A percentile compares a stretch with the other conserved stretches of the same genome.
phyloP scores from a whole-genome alignment of 352 stramenopile genomes.

The Globisporangium echinulatum region DNA sequence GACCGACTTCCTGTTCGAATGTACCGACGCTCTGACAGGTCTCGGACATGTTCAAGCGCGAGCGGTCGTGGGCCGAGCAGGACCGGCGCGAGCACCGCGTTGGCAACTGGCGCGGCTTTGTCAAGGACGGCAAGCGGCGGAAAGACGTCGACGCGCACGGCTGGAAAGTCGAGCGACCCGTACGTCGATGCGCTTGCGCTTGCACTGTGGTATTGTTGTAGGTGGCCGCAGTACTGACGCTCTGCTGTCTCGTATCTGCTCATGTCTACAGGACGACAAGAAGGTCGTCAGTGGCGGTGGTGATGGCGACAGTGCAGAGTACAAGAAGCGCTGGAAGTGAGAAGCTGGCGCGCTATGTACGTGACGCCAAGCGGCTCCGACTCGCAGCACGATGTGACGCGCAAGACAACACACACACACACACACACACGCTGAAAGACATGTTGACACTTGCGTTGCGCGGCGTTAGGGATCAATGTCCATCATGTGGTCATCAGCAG shows the following conservation, averaged over 20 bases:
- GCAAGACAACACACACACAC: slow-evolving; percentile 1
- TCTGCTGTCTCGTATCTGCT: background rate
- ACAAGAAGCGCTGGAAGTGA: slow-evolving; percentile 82
- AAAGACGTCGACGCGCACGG: slow-evolving; percentile 54
- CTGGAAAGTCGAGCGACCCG: slow-evolving; percentile 60
- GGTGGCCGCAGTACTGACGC: background rate
- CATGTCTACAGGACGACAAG: slow-evolving; percentile 28
- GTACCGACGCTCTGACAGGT: slow-evolving; percentile 9
- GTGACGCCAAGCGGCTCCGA: background rate
- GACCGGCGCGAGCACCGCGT: slow-evolving; percentile 76
- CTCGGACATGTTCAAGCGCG: slow-evolving; percentile 58
- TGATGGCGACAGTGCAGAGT: slow-evolving; percentile 56
- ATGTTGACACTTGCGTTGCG: too few relatives aligned
- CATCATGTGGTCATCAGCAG: slow-evolving; percentile 52
- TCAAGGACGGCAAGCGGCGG: slow-evolving; percentile 62
- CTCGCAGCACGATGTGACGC: background rate
- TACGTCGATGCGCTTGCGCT: slow-evolving; percentile 14
- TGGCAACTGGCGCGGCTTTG: slow-evolving; percentile 73
- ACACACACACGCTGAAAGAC: background rate
- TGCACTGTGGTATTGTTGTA: background rate
- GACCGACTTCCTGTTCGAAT: background rate
- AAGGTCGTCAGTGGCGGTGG: slow-evolving; percentile 31
- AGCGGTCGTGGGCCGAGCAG: slow-evolving; percentile 68
- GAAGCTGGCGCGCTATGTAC: background rate
- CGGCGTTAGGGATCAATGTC: slow-evolving; percentile 36